phyloP scores from a whole-genome alignment of 768 basidiomycete genomes.

The Rhizopogon vinicolor region DNA sequence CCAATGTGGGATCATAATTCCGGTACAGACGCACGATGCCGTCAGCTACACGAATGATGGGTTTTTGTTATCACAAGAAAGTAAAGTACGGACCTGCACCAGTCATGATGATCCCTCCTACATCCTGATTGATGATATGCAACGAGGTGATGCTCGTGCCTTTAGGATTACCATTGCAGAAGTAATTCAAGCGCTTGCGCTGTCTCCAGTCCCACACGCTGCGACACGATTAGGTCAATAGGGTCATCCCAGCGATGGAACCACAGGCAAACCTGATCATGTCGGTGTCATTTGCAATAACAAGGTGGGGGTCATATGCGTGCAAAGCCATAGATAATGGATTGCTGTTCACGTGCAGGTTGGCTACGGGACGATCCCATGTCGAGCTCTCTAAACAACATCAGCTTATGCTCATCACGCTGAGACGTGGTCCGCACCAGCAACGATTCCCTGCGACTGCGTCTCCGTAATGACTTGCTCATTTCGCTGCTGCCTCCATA shows the following conservation, averaged over 20 bases:
- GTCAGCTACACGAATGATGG: conserved; percentile 55
- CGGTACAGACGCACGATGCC: conserved; percentile 89
- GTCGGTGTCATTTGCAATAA: conserved; percentile 81
- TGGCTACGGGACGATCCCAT: conserved; percentile 74
- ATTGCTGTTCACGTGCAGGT: conserved; percentile 51
- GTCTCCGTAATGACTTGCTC: conserved; percentile 75
- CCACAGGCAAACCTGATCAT: conserved; percentile 63
- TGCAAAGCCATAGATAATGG: conserved; percentile 86
- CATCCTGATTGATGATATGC: conserved; percentile 93
- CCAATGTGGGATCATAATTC: conserved; percentile 76
- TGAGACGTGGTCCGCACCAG: conserved; percentile 47
- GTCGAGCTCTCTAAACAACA: conserved; percentile 44
- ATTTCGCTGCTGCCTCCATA: conserved; percentile 91
- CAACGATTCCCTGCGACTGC: conserved; percentile 59
- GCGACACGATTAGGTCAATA: neutral
- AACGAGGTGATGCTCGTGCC: conserved; percentile 84
- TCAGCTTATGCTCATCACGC: neutral
- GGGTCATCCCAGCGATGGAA: neutral
- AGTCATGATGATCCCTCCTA: conserved; percentile 83
- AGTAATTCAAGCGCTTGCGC: conserved; percentile 70
- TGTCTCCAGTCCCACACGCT: conserved; percentile 97
- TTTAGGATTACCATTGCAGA: conserved; percentile 83
- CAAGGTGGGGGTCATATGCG: conserved; percentile 85
- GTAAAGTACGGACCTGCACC: conserved; percentile 62
- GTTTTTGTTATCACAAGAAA: neutral